Conservation (phyloP, 2,329 filamentous ascomycete species). For the Stachybotrys chlorohalonatus region DNA sequence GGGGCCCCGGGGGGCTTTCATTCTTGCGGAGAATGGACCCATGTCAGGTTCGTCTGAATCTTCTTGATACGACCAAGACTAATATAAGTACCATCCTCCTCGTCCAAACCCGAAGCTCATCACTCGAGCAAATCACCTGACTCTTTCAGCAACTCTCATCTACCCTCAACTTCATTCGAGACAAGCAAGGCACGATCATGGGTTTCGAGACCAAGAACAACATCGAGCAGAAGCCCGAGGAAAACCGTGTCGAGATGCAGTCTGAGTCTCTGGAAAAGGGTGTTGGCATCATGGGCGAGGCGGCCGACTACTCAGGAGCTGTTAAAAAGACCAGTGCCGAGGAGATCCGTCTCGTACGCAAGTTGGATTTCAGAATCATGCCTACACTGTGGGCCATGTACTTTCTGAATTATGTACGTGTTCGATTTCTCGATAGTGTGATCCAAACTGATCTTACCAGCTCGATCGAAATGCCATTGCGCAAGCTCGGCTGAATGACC, state of each 20-base stretch:
- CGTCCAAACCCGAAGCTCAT: neutral
- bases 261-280: constrained; percentile 10
- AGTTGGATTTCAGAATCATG: constrained; percentile 27
- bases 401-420: constrained; percentile 25
- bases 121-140: neutral
- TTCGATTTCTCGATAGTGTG: neutral
- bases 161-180: neutral
- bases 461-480: constrained; percentile 49
- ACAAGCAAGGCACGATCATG: neutral
- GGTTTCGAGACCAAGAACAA: constrained; percentile 2
- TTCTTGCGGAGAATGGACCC: neutral
- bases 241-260: constrained; percentile 13
- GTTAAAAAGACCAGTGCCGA: constrained; percentile 19
- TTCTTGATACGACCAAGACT: neutral
- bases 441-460: constrained; percentile 2
- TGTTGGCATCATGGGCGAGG: constrained; percentile 9
- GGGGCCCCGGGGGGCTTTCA: constrained; percentile 7
- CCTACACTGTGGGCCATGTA: constrained; percentile 28
- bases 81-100: neutral
- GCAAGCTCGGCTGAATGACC: constrained; percentile 42
- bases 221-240: constrained; percentile 14
- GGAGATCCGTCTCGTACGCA: constrained; percentile 26
- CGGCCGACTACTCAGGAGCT: constrained; percentile 23
- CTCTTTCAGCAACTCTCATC: neutral
- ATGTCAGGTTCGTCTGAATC: neutral